Evolutionary conservation across 2,329 filamentous ascomycete genomes (phyloP).

Genomic region (Neonectria punicea): DNA sequence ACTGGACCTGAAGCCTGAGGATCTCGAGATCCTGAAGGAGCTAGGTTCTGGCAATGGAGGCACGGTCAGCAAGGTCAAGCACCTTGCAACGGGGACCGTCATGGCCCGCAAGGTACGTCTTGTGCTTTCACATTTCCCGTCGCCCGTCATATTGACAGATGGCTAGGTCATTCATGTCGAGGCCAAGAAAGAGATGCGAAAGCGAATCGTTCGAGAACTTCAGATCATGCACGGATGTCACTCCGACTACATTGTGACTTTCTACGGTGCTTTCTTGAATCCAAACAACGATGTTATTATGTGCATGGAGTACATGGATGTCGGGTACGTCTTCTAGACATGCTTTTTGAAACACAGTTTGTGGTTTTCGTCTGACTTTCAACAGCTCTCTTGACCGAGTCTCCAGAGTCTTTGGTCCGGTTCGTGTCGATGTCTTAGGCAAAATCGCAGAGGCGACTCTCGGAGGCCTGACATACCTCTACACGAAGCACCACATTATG

Average conservation of each 20-base stretch:
- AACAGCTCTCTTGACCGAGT: conserved; percentile 89
- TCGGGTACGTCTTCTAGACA: conserved; percentile 75
- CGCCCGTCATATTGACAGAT: conserved; percentile 29
- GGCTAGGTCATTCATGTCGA: conserved; percentile 94
- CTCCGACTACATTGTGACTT: conserved; percentile 95
- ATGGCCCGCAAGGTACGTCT: conserved; percentile 92
- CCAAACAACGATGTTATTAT: conserved; percentile 98
- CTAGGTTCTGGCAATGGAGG: conserved; percentile 96
- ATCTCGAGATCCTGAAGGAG: conserved; percentile 93
- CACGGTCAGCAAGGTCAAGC: conserved; percentile 97
- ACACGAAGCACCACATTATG: conserved; percentile 97
- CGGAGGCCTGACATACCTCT: conserved; percentile 93
- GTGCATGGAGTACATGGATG: conserved; percentile 99
- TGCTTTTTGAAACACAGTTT: too few species aligned
- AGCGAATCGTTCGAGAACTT: conserved; percentile 94
- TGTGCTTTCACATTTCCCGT: background rate
- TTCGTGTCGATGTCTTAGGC: conserved; percentile 94
- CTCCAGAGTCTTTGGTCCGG: conserved; percentile 92
- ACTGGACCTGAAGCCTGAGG: conserved; percentile 89
- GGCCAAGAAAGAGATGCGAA: conserved; percentile 95
- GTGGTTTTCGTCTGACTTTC: conserved; percentile 16
- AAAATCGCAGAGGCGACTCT: conserved; percentile 98
- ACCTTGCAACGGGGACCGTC: conserved; percentile 91
- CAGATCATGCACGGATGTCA: conserved; percentile 99
- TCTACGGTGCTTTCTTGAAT: conserved; percentile 97